Percentiles rank a stretch among this genome's conserved stretches.
phyloP scores from a whole-genome alignment of 306 rosid species.

The Medicago lupulina region DNA sequence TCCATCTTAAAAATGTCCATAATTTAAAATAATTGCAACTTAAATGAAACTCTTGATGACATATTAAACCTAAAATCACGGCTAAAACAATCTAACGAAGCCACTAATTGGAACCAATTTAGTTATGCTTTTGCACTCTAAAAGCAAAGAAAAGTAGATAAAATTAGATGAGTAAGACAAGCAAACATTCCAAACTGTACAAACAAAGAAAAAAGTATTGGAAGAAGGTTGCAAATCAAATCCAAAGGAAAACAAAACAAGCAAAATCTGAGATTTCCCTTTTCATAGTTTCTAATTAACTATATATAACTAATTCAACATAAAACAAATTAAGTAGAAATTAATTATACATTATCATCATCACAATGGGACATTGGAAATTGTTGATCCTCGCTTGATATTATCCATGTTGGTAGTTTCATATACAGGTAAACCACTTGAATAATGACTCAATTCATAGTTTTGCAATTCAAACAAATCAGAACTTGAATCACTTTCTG shows the following conservation, averaged over 20 bases:
- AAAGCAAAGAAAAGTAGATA: constrained; percentile 40
- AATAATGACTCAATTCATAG: constrained; percentile 79
- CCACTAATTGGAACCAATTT: constrained; percentile 36
- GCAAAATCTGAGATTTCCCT: constrained; percentile 41
- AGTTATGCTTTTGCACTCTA: constrained; percentile 41
- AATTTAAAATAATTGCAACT: constrained; percentile 18
- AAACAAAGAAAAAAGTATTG: constrained; percentile 36
- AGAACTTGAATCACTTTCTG: constrained; percentile 95
- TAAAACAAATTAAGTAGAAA: constrained; percentile 29
- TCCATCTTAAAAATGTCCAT: not conserved
- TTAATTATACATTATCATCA: not conserved
- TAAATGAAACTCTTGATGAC: constrained; percentile 31
- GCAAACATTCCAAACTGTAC: constrained; percentile 65
- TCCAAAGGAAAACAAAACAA: constrained; percentile 28
- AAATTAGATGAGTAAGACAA: constrained; percentile 53
- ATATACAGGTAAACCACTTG: constrained; percentile 90
- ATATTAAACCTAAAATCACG: constrained; percentile 41
- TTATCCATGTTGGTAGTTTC: constrained; percentile 94
- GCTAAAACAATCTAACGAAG: constrained; percentile 31
- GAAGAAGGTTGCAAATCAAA: constrained; percentile 48
- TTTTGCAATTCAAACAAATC: constrained; percentile 94
- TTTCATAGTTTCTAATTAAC: constrained; percentile 51
- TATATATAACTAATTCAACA: constrained; percentile 42
- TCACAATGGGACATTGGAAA: constrained; percentile 66
- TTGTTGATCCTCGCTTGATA: constrained; percentile 84